Percentiles rank a stretch among this genome's conserved stretches.
Evolutionary conservation across 352 stramenopile genomes (phyloP).

Genomic region (Pythium dissotocum): DNA sequence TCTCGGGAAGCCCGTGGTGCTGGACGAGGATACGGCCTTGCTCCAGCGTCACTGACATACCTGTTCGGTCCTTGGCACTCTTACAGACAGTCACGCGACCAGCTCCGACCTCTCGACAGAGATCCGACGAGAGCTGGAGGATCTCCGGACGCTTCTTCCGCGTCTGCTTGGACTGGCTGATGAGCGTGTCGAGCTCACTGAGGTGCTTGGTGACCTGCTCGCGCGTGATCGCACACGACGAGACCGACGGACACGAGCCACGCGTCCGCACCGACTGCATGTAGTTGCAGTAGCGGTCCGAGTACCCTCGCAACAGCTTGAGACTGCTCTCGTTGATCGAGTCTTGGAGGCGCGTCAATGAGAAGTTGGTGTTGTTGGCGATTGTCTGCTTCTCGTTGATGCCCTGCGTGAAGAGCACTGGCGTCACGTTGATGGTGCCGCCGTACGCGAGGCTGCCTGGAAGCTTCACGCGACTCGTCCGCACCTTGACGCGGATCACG

Average conservation of each 20-base stretch:
- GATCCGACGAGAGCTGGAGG: conserved; percentile 79
- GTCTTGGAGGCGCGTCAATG: conserved; percentile 75
- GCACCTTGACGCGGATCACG: conserved; percentile 84
- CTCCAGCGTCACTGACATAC: conserved; percentile 97
- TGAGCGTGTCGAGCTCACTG: conserved; percentile 66
- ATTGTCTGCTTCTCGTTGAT: conserved; percentile 94
- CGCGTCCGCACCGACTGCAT: conserved; percentile 42
- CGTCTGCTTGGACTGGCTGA: conserved; percentile 62
- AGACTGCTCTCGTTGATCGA: conserved; percentile 82
- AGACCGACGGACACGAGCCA: conserved; percentile 18
- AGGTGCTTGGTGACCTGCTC: conserved; percentile 63
- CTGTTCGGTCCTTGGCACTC: conserved; percentile 97
- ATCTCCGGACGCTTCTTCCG: conserved; percentile 87
- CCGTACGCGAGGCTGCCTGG: conserved; percentile 50
- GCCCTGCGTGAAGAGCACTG: conserved; percentile 85
- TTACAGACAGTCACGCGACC: conserved; percentile 96
- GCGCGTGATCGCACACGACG: conserved; percentile 32
- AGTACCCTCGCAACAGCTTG: conserved; percentile 65
- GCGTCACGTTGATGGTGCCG: conserved; percentile 66
- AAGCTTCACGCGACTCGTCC: conserved; percentile 75
- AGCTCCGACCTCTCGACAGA: conserved; percentile 80
- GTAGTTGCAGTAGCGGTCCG: conserved; percentile 80
- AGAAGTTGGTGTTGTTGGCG: conserved; percentile 87
- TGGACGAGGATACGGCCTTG: conserved; percentile 88
- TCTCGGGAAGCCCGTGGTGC: conserved; percentile 64